Evolutionary conservation across 2,329 filamentous ascomycete genomes (phyloP), one percentile per base, ranked within the genome.

Genomic region (Cylindrodendrum hubeiense): DNA sequence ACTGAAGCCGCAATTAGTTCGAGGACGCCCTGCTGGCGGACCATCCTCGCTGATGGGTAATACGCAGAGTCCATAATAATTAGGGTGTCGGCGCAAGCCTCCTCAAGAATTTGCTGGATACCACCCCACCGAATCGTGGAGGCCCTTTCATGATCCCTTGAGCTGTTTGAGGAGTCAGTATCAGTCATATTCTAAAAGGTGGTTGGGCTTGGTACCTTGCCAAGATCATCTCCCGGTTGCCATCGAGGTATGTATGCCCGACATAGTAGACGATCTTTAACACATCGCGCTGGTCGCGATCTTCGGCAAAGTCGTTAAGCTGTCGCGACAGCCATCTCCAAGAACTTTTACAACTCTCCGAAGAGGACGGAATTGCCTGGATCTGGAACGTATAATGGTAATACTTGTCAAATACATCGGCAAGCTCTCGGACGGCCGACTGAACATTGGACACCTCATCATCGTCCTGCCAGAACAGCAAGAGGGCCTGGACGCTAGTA

Each of bases 251-350:
- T 43, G 83, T 87, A 60, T 85, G 81, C 7, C 87, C 87, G 15
- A 82, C 84, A 70, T 89, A 89, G 73, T 87, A 89, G 50, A 89
- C 82, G 60, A 89, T 84, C 71, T 89, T 89, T 60, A 89, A 74
- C 21, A 86, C 83, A 69, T 89, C 86, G 43, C 87, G 83, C 55
- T 84, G 82, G 66, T 89, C 86, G 41, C 81, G 80, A 26, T 84
- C 82, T 60, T 86, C 85, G 50, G 85, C 81, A 74, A 89, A 89
- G 43, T 84, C 81, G 63, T 82, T 84, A 26, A 89, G 81, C 49
- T 81, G 82, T 17, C 83, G 79, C 4, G 83, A 83, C 47, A 89
- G 79, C 86, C 86, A 88, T 63, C 85, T 81, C 80, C 82, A 86
- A 4, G 86, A 81, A 74, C 80, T 86, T 69, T 81, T 81, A 69